These are phyloP conservation scores for Malassezia sp. DNA, from an alignment of 1,284 basidiomycete genomes.

Conservation along the genomic window DNA sequence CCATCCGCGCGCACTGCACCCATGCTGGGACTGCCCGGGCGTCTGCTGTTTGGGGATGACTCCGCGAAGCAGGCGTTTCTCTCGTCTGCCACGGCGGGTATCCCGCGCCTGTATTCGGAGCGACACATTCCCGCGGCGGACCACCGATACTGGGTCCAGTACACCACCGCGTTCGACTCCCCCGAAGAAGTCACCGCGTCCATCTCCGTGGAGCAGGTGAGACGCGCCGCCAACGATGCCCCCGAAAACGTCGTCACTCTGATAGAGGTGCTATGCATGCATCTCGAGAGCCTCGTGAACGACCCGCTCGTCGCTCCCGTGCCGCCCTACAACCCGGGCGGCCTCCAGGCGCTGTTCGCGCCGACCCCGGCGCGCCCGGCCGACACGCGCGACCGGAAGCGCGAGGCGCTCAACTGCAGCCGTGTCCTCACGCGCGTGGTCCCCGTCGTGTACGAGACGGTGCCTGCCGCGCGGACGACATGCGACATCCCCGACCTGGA, in stretches of 20 bases:
- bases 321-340: slow-evolving; percentile 9
- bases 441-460: slow-evolving; percentile 23
- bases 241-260: slow-evolving; percentile 39
- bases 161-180: slow-evolving; percentile 25
- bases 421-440: slow-evolving; percentile 34
- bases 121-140: slow-evolving; percentile 31
- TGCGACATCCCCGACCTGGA: slow-evolving; percentile 17
- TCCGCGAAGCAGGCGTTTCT: slow-evolving; percentile 9
- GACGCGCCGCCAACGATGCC: slow-evolving; percentile 20
- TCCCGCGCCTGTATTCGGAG: slow-evolving; percentile 34
- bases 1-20: too few relatives aligned
- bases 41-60: slow-evolving; percentile 10
- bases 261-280: slow-evolving; percentile 32
- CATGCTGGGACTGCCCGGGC: slow-evolving; percentile 5
- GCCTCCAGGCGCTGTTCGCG: slow-evolving; percentile 11
- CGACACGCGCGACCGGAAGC: slow-evolving; percentile 22
- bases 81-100: slow-evolving; percentile 15
- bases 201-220: slow-evolving; percentile 27
- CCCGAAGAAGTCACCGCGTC: slow-evolving; percentile 29
- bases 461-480: neutral
- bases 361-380: slow-evolving; percentile 5
- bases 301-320: slow-evolving; percentile 32
- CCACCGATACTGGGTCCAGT: slow-evolving; percentile 31
- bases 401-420: slow-evolving; percentile 38
- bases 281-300: slow-evolving; percentile 33